Percentiles rank a stretch among this genome's conserved stretches.
Conservation (phyloP, 106 monocot species). For the Apostasia ramifera region DNA sequence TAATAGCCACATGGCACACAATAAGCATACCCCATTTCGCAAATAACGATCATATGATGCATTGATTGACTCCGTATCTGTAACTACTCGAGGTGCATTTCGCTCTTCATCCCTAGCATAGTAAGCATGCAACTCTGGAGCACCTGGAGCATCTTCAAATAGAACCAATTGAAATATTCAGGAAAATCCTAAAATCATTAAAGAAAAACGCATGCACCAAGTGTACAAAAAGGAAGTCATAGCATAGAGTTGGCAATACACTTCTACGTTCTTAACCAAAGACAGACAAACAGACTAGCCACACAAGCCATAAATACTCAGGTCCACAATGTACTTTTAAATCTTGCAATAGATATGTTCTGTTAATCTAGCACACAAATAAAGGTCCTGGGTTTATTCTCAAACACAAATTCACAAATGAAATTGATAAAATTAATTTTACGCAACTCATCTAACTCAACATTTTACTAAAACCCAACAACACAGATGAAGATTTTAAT, state of each 20-base stretch:
- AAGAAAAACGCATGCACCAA: not conserved
- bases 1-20: not conserved
- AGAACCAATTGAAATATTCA: not conserved
- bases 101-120: conserved; percentile 59
- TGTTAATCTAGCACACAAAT: too few relatives aligned
- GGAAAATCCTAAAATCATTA: not conserved
- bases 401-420: too few relatives aligned
- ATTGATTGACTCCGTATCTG: conserved; percentile 59
- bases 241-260: not conserved
- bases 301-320: too few relatives aligned
- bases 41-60: conserved; percentile 89
- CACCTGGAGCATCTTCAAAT: conserved; percentile 44
- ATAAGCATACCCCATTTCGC: conserved; percentile 55
- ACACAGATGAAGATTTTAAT: too few relatives aligned
- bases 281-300: not conserved
- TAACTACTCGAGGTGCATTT: conserved; percentile 16
- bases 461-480: too few relatives aligned
- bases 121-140: conserved; percentile 52
- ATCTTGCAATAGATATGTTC: too few relatives aligned
- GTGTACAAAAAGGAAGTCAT: too few relatives aligned
- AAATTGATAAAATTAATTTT: too few relatives aligned
- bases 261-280: not conserved
- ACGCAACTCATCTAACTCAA: too few relatives aligned
- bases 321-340: too few relatives aligned
- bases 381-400: too few relatives aligned